Conservation (phyloP, 2,329 filamentous ascomycete species). For the Verticillium dahliae region DNA sequence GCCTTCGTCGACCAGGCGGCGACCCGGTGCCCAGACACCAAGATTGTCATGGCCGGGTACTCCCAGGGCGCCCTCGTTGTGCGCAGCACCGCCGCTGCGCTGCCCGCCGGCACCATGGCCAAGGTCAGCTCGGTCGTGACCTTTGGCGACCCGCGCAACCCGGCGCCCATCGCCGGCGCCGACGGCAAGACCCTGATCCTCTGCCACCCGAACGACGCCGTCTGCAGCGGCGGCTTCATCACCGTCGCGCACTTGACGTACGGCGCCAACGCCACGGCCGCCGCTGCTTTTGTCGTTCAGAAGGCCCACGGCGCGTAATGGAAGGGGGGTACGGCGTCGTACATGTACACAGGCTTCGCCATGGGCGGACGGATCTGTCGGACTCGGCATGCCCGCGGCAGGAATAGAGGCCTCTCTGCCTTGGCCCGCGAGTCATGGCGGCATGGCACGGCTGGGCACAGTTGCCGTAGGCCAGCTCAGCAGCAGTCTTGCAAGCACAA, state of each 20-base stretch:
- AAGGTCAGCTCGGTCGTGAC: constrained; percentile 19
- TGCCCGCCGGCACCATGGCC: constrained; percentile 15
- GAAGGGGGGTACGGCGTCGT: too few species aligned
- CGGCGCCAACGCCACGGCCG: constrained; percentile 13
- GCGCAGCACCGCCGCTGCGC: constrained; percentile 16
- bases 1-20: constrained; percentile 20
- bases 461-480: too few species aligned
- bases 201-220: constrained; percentile 17
- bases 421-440: too few species aligned
- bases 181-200: constrained; percentile 13
- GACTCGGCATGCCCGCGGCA: too few species aligned
- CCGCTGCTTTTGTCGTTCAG: constrained; percentile 15
- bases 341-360: too few species aligned
- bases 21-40: constrained; percentile 15
- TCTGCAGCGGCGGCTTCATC: constrained; percentile 19
- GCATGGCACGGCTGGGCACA: too few species aligned
- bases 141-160: constrained; percentile 20
- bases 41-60: constrained; percentile 18
- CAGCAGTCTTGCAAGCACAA: too few species aligned
- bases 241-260: constrained; percentile 21
- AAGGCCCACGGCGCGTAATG: not conserved
- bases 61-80: constrained; percentile 21
- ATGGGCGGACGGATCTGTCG: too few species aligned
- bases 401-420: too few species aligned
- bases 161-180: constrained; percentile 12